Percentiles rank a stretch among this genome's conserved stretches.
Evolutionary conservation across 331 rosid genomes (phyloP).

Genomic region (Acacia pycnantha): DNA sequence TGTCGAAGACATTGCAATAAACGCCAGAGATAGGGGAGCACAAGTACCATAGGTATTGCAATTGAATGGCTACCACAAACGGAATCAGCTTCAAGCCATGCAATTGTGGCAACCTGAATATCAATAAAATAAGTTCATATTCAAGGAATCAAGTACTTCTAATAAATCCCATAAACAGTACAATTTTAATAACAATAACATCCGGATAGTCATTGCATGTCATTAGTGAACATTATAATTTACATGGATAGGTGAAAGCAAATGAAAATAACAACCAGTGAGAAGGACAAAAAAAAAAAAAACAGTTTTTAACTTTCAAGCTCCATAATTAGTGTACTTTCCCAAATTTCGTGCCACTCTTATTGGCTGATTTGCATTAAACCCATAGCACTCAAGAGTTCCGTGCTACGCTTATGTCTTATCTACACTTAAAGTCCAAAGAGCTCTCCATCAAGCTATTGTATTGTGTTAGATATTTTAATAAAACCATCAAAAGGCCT

Average conservation of each 20-base stretch:
- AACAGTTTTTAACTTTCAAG: not conserved
- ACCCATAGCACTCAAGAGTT: not conserved
- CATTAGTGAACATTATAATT: not conserved
- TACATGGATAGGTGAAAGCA: not conserved
- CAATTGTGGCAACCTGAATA: conserved; percentile 95
- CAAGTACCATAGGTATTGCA: conserved; percentile 85
- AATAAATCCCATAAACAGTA: not conserved
- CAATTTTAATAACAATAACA: not conserved
- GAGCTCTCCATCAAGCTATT: not conserved
- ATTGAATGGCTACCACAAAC: conserved; percentile 97
- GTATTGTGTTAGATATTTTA: not conserved
- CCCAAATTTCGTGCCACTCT: not conserved
- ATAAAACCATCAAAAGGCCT: not conserved
- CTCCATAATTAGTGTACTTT: not conserved
- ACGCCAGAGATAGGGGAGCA: conserved; percentile 92
- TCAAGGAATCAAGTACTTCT: conserved; percentile 13
- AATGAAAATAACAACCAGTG: not conserved
- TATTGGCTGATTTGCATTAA: not conserved
- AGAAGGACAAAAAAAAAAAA: too few species aligned
- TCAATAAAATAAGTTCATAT: conserved; percentile 15
- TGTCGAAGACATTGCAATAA: conserved; percentile 94
- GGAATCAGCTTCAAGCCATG: conserved; percentile 99
- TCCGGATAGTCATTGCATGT: not conserved
- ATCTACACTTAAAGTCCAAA: not conserved
- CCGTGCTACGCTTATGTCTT: not conserved